Conservation (phyloP, 2,329 filamentous ascomycete genomes). For the Byssoonygena ceratinophila region DNA sequence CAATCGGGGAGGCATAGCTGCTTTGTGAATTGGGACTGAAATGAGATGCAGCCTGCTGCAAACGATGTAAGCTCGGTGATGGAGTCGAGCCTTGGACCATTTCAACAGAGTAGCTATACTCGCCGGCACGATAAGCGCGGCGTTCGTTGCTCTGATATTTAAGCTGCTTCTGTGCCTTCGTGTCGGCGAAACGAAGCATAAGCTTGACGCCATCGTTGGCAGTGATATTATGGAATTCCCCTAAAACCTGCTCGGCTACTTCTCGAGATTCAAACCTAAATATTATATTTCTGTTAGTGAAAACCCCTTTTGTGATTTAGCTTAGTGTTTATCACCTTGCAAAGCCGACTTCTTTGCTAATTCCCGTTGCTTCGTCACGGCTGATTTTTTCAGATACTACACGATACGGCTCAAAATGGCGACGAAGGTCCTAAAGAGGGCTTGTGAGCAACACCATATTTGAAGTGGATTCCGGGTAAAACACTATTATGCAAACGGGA, state of each 20-base stretch:
- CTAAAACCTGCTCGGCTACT: constrained; percentile 80
- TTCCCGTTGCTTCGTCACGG: constrained; percentile 71
- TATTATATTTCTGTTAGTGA: constrained; percentile 16
- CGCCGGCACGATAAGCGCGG: constrained; percentile 88
- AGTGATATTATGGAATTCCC: constrained; percentile 69
- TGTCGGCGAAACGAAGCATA: constrained; percentile 95
- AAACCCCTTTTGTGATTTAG: neutral
- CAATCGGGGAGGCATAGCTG: constrained; percentile 36
- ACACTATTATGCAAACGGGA: neutral
- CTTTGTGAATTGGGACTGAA: constrained; percentile 35
- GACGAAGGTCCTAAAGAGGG: constrained; percentile 58
- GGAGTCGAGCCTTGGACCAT: constrained; percentile 37
- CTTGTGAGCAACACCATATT: constrained; percentile 16
- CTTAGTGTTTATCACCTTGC: constrained; percentile 54
- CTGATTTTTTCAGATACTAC: constrained; percentile 93
- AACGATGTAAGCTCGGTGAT: constrained; percentile 34
- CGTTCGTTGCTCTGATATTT: constrained; percentile 94
- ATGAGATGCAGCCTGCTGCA: constrained; percentile 32
- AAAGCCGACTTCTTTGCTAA: constrained; percentile 94
- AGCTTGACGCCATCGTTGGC: constrained; percentile 71
- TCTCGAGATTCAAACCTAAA: constrained; percentile 77
- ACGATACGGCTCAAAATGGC: constrained; percentile 42
- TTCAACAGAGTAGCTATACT: constrained; percentile 60
- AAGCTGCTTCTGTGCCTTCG: constrained; percentile 87
- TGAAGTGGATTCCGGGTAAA: constrained; percentile 15